These are phyloP conservation scores for Cenchrus americanus DNA, from an alignment of 176 grass and related monocot species.

Conservation along the genomic window DNA sequence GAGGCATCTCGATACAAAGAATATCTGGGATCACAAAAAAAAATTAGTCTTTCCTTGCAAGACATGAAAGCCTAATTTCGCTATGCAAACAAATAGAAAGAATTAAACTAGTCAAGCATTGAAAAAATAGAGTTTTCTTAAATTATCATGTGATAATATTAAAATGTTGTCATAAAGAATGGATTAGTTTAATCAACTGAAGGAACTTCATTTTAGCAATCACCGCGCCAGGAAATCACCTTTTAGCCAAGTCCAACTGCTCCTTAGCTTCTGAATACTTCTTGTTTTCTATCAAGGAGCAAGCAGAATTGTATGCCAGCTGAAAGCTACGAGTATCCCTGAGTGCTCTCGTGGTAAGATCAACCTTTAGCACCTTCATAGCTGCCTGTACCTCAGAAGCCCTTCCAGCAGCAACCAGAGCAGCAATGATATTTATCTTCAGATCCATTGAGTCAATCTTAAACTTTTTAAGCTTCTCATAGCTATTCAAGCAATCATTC, in stretches of 20 bases:
- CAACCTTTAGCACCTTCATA: conserved; percentile 75
- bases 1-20: background rate
- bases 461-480: conserved; percentile 83
- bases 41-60: background rate
- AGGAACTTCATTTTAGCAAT: conserved; percentile 21
- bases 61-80: background rate
- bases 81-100: background rate
- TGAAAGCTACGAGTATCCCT: conserved; percentile 82
- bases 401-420: conserved; percentile 78
- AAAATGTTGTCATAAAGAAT: background rate
- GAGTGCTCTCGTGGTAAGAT: conserved; percentile 60
- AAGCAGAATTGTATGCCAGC: conserved; percentile 92
- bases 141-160: conserved; percentile 10
- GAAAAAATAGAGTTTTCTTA: background rate
- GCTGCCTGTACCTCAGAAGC: conserved; percentile 75
- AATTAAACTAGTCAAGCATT: background rate
- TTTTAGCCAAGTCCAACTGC: conserved; percentile 81
- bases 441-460: conserved; percentile 89
- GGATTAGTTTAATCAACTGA: conserved; percentile 4
- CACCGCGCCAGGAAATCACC: conserved; percentile 43
- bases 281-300: conserved; percentile 86
- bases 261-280: conserved; percentile 86
- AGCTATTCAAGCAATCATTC: conserved; percentile 83
- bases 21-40: conserved; percentile 7
- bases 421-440: conserved; percentile 86